phyloP scores from a whole-genome alignment of 352 stramenopile species.

The Saprolegnia diclina region DNA sequence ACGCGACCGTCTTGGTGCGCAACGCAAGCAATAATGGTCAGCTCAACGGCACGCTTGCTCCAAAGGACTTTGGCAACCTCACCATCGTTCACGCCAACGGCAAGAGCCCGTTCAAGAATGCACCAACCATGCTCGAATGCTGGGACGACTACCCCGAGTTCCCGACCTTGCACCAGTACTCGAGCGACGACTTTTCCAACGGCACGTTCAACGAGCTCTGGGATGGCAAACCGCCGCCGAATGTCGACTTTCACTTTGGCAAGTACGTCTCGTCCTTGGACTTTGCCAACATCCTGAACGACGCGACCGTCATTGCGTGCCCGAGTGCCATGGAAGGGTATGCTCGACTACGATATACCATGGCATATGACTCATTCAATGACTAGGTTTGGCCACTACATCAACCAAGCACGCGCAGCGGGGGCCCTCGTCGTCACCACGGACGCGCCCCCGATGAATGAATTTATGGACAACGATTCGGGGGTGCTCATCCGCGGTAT shows the following conservation, averaged over 20 bases:
- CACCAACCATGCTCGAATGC: conserved; percentile 43
- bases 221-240: background rate
- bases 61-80: conserved; percentile 45
- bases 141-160: conserved; percentile 48
- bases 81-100: conserved; percentile 48
- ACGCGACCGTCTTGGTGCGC: conserved; percentile 39
- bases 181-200: conserved; percentile 41
- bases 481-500: conserved; percentile 50
- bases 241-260: conserved; percentile 6
- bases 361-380: too few species aligned
- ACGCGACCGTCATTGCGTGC: conserved; percentile 52
- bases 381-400: conserved; percentile 65
- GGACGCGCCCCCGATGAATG: conserved; percentile 79
- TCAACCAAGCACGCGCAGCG: conserved; percentile 75
- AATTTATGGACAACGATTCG: conserved; percentile 68
- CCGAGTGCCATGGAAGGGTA: conserved; percentile 48
- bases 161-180: conserved; percentile 47
- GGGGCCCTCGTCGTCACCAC: conserved; percentile 69
- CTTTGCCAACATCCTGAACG: conserved; percentile 49
- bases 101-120: conserved; percentile 53
- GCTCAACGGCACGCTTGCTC: background rate
- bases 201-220: conserved; percentile 27
- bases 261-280: conserved; percentile 32
- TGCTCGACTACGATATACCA: too few species aligned
- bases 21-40: background rate